Percentiles rank a stretch among this genome's conserved stretches.
These are phyloP conservation scores for Fraxinus quadrangulata DNA, from an alignment of 257 asterid species.

Conservation along the genomic window DNA sequence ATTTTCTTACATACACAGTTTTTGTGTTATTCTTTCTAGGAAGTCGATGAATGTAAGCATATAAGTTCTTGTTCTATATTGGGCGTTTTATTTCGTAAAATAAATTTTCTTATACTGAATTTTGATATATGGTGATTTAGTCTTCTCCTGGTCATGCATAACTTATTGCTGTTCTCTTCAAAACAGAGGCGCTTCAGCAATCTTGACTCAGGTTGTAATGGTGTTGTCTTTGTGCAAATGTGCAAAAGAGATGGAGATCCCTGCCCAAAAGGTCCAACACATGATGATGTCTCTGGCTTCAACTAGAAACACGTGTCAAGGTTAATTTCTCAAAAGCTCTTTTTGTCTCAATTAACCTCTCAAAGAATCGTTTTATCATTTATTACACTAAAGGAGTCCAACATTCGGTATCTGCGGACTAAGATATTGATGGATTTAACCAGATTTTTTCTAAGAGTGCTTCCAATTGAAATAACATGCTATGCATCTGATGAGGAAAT, in stretches of 20 bases:
- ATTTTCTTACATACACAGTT: not conserved
- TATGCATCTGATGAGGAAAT: conserved; percentile 96
- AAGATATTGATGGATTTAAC: conserved; percentile 29
- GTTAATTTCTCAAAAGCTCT: conserved; percentile 29
- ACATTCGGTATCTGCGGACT: conserved; percentile 19
- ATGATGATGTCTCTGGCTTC: conserved; percentile 90
- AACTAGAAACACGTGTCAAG: conserved; percentile 77
- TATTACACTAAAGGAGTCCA: not conserved
- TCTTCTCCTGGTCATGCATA: conserved; percentile 10
- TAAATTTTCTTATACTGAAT: not conserved
- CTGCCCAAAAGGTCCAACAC: conserved; percentile 72
- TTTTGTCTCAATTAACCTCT: conserved; percentile 11
- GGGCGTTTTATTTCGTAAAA: not conserved
- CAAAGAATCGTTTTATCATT: not conserved
- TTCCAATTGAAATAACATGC: conserved; percentile 87
- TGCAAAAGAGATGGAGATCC: conserved; percentile 86
- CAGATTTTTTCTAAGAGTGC: conserved; percentile 84
- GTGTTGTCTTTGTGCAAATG: conserved; percentile 88
- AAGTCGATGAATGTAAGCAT: conserved; percentile 1
- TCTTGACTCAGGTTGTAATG: conserved; percentile 93
- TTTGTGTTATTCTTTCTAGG: conserved; percentile 11
- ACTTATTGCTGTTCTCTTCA: conserved; percentile 8
- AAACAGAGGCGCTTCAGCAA: conserved; percentile 76
- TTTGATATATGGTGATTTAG: too few species aligned
- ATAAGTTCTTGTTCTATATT: not conserved